Conservation (phyloP, 2,329 filamentous ascomycete species). For the Diplodia scrobiculata region DNA sequence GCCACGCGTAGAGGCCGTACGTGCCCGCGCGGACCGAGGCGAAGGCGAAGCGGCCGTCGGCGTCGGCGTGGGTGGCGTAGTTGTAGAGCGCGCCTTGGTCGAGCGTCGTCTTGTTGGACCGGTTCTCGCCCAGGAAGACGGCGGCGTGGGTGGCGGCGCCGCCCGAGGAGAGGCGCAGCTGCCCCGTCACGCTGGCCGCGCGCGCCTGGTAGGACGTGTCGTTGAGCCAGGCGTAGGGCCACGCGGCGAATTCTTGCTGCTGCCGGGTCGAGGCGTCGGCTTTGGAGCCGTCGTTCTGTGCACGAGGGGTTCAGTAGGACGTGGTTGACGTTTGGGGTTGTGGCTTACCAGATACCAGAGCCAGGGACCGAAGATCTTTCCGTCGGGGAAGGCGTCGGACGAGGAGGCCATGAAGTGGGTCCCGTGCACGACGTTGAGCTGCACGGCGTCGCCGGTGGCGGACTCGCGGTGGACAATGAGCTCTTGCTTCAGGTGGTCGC, state of each 20-base stretch:
- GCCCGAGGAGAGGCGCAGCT: slow-evolving; percentile 51
- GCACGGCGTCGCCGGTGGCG: slow-evolving; percentile 54
- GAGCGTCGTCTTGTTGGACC: slow-evolving; percentile 50
- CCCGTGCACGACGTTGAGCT: slow-evolving; percentile 59
- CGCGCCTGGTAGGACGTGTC: slow-evolving; percentile 52
- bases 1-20: slow-evolving; percentile 56
- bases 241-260: slow-evolving; percentile 48
- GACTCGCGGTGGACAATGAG: slow-evolving; percentile 56
- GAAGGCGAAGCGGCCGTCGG: slow-evolving; percentile 50
- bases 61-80: slow-evolving; percentile 53
- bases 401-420: slow-evolving; percentile 51
- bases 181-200: slow-evolving; percentile 49
- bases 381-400: slow-evolving; percentile 45
- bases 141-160: slow-evolving; percentile 54
- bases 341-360: slow-evolving; percentile 41
- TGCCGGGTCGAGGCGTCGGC: slow-evolving; percentile 48
- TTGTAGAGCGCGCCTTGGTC: slow-evolving; percentile 55
- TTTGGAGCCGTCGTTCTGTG: slow-evolving; percentile 52
- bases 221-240: slow-evolving; percentile 56
- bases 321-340: neutral
- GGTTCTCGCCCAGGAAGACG: slow-evolving; percentile 55
- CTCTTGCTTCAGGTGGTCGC: slow-evolving; percentile 57
- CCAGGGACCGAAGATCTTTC: slow-evolving; percentile 45
- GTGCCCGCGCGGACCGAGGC: slow-evolving; percentile 49
- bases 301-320: neutral